Evolutionary conservation across 2,329 filamentous ascomycete genomes (phyloP), one percentile per base, ranked within the genome.

Genomic region (Phialophora expanda): DNA sequence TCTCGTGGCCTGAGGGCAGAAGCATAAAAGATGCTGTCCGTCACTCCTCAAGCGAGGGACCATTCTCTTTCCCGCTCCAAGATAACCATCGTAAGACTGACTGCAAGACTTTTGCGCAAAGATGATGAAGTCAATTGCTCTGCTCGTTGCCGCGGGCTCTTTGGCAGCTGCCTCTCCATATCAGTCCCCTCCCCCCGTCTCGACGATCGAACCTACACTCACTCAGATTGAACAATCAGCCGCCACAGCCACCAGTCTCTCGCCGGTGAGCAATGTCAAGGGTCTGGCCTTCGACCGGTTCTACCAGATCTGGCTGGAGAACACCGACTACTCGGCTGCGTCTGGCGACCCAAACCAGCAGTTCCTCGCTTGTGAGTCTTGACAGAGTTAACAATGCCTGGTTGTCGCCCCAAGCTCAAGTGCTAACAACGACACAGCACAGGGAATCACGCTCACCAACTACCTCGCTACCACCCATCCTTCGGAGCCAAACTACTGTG

Each of bases 241-340:
- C 14, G 87, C 87, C 7, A 89, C 85, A 1, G 87, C 87, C 11
- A 81, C 83, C 74, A 87, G 87, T 1, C 78, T 79, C 67, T 87
- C 85, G 67, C 86, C 88, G 1, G 86, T 84, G 34, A 88, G 83
- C 75, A 75, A 87, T 72, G 87, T 93, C 59, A 83, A 86, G 74
- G 91, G 91, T 68, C 87, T 89, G 74, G 87, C 84, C 0, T 93
- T 93, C 74, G 85, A 92, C 74, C 87, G 90, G 17, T 85, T 91
- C 67, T 87, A 87, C 62, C 85, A 87, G 64, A 87, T 93, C 76
- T 93, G 89, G 88, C 83, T 92, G 56, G 91, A 93, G 80, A 93
- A 93, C 75, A 90, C 88, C 56, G 83, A 86, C 76, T 93, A 85
- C 70, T 83, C 86, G 60, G 85, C 87, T 73, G 87, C 90, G 1